Percentiles rank a stretch among this genome's conserved stretches.
Evolutionary conservation across 2,329 filamentous ascomycete genomes (phyloP).

Genomic region (Bisporella sp.): DNA sequence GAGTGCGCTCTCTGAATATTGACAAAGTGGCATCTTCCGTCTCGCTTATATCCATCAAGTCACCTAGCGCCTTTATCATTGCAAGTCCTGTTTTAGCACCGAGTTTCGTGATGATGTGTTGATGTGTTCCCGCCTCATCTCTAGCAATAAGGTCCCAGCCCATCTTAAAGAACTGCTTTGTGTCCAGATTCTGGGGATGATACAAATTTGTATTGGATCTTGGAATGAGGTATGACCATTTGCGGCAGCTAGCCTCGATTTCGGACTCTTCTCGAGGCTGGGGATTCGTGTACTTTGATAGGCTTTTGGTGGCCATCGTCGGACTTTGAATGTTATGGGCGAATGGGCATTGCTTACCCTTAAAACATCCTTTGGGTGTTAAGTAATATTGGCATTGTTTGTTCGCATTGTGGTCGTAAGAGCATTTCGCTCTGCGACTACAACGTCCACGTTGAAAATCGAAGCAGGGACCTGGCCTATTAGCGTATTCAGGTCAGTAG

Average conservation of each 20-base stretch:
- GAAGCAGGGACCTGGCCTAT: too few relatives aligned
- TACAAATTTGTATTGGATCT: slow-evolving; percentile 11
- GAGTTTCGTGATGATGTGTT: slow-evolving; percentile 19
- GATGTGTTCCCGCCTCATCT: slow-evolving; percentile 17
- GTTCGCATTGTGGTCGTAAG: too few relatives aligned
- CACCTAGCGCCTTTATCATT: slow-evolving; percentile 16
- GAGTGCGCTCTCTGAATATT: slow-evolving; percentile 23
- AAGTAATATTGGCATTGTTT: too few relatives aligned
- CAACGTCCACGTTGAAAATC: too few relatives aligned
- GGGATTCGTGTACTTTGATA: too few relatives aligned
- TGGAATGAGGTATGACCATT: slow-evolving; percentile 21
- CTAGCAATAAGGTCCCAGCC: slow-evolving; percentile 18
- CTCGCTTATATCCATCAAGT: slow-evolving; percentile 12
- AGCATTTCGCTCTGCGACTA: too few relatives aligned
- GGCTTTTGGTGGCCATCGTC: too few relatives aligned
- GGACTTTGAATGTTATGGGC: too few relatives aligned
- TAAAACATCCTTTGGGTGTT: too few relatives aligned
- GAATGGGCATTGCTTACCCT: too few relatives aligned
- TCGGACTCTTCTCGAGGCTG: too few relatives aligned
- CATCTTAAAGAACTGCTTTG: slow-evolving; percentile 16
- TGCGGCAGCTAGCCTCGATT: slow-evolving; percentile 14
- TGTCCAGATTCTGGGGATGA: slow-evolving; percentile 11
- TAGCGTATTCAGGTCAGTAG: too few relatives aligned
- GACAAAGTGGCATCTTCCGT: slow-evolving; percentile 10
- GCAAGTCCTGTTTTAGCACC: slow-evolving; percentile 16